phyloP scores from a whole-genome alignment of 2,329 filamentous ascomycete genomes.

The Paracoccidioides brasiliensis region DNA sequence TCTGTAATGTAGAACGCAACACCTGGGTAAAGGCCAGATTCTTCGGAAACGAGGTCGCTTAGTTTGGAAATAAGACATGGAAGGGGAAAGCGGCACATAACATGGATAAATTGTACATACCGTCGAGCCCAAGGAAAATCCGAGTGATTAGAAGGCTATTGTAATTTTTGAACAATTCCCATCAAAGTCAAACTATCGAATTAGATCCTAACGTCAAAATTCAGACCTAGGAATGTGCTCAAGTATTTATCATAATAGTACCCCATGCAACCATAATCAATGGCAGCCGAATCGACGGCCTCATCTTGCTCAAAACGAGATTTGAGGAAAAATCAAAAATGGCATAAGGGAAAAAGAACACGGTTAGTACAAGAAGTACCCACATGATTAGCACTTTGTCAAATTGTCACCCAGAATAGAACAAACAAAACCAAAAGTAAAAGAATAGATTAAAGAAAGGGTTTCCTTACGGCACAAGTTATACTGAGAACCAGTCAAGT shows the following conservation, averaged over 20 bases:
- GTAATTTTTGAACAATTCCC: constrained; percentile 36
- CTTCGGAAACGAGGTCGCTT: constrained; percentile 11
- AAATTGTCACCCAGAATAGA: background rate
- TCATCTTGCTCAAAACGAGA: constrained; percentile 19
- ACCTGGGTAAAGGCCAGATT: constrained; percentile 32
- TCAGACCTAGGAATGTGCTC: background rate
- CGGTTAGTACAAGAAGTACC: constrained; percentile 9
- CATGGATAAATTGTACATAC: constrained; percentile 7
- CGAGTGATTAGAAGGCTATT: constrained; percentile 35
- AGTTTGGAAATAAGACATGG: background rate
- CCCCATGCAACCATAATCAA: constrained; percentile 33
- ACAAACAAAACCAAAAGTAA: background rate
- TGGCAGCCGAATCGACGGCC: constrained; percentile 20
- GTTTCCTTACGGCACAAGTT: constrained; percentile 14
- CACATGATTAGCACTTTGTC: background rate
- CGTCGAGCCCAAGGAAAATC: constrained; percentile 33
- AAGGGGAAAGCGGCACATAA: background rate
- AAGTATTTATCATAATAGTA: constrained; percentile 27
- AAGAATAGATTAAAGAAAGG: background rate
- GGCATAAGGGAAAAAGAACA: constrained; percentile 17
- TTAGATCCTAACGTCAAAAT: background rate
- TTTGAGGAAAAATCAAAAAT: constrained; percentile 16
- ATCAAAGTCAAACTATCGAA: constrained; percentile 29
- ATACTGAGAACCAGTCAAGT: constrained; percentile 14
- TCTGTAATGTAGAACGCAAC: constrained; percentile 34